Evolutionary conservation across 306 rosid genomes (phyloP).

Genomic region (Citrullus amarus): DNA sequence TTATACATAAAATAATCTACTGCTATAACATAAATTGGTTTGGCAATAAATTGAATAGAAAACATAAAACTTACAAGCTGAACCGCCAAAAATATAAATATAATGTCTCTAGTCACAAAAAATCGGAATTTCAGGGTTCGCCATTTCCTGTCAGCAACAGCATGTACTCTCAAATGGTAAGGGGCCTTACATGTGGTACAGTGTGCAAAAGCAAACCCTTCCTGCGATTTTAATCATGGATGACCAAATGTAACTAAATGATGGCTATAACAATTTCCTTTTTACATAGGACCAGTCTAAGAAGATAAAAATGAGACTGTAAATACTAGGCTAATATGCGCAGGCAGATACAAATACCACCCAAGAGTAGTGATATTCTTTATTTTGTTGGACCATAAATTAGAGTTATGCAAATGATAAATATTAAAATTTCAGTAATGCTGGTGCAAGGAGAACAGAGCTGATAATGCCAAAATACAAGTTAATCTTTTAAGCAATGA

Average conservation of each 20-base stretch:
- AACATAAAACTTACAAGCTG: conserved; percentile 71
- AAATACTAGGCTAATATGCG: neutral
- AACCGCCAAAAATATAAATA: conserved; percentile 75
- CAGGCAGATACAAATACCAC: neutral
- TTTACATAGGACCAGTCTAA: neutral
- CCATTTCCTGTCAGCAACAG: conserved; percentile 94
- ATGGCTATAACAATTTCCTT: neutral
- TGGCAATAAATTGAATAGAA: conserved; percentile 8
- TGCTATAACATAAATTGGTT: neutral
- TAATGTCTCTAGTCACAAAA: conserved; percentile 89
- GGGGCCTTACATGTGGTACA: conserved; percentile 98
- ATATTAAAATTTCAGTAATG: neutral
- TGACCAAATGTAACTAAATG: conserved; percentile 12
- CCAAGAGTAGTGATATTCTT: neutral
- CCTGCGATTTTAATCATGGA: conserved; percentile 41
- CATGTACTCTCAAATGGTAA: conserved; percentile 91
- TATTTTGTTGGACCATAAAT: neutral
- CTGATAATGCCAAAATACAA: neutral
- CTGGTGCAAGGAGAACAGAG: neutral
- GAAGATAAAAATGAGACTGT: neutral
- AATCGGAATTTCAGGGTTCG: conserved; percentile 90
- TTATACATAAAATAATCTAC: conserved; percentile 1
- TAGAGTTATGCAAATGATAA: neutral
- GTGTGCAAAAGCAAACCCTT: conserved; percentile 99
- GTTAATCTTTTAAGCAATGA: neutral